phyloP scores from a whole-genome alignment of 495 filamentous ascomycete species.

The Podospora bellae-mahoneyi region DNA sequence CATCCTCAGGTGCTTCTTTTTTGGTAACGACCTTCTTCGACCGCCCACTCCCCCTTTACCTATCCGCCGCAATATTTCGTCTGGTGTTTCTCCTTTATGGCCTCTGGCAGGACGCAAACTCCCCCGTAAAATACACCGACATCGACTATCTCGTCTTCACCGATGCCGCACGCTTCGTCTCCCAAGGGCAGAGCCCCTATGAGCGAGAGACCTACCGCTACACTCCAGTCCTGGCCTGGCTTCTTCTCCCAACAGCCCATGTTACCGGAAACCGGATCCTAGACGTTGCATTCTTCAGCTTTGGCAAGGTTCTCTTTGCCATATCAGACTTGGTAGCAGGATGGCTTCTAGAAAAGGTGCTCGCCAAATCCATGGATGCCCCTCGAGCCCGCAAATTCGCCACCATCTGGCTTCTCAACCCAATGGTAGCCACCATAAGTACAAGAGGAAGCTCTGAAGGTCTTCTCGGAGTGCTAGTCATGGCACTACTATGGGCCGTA shows the following conservation, averaged over 20 bases:
- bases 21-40: constrained; percentile 32
- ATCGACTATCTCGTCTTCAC: constrained; percentile 99
- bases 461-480: constrained; percentile 76
- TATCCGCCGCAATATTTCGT: constrained; percentile 65
- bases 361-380: constrained; percentile 29
- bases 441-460: constrained; percentile 93
- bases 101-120: constrained; percentile 83
- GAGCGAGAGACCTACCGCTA: constrained; percentile 92
- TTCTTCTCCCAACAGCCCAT: constrained; percentile 77
- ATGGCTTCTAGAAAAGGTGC: constrained; percentile 61
- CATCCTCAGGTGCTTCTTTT: constrained; percentile 10
- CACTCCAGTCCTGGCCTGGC: constrained; percentile 87
- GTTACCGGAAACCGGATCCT: constrained; percentile 26
- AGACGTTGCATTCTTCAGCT: constrained; percentile 64
- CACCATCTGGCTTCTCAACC: constrained; percentile 88
- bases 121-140: constrained; percentile 93
- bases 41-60: constrained; percentile 57
- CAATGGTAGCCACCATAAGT: constrained; percentile 96
- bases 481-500: constrained; percentile 77
- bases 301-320: constrained; percentile 86
- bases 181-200: constrained; percentile 66
- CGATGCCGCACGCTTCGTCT: constrained; percentile 81
- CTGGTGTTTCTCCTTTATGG: constrained; percentile 76
- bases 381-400: constrained; percentile 64
- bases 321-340: constrained; percentile 79